Percentiles rank a stretch among this genome's conserved stretches.
These are phyloP conservation scores for Carnegiea gigantea DNA, from an alignment of 179 eudicot species.

Conservation along the genomic window DNA sequence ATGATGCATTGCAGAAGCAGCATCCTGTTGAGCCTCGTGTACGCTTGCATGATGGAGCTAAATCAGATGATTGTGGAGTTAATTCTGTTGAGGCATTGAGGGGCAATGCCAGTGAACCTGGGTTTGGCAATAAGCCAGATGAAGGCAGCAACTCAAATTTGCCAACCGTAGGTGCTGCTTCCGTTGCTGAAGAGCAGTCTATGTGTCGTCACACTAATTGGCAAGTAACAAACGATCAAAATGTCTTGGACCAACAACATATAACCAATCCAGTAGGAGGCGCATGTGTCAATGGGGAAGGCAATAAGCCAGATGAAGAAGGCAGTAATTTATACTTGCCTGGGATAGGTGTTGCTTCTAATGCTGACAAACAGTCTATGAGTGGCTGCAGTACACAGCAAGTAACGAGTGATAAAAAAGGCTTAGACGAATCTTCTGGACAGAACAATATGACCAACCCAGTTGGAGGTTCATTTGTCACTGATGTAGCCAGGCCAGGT, in stretches of 20 bases:
- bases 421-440: constrained; percentile 41
- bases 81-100: constrained; percentile 30
- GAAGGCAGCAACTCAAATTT: background rate
- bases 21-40: constrained; percentile 23
- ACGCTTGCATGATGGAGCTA: constrained; percentile 31
- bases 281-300: background rate
- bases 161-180: background rate
- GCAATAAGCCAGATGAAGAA: constrained; percentile 32
- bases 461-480: constrained; percentile 33
- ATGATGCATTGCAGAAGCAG: constrained; percentile 35
- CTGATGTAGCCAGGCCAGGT: constrained; percentile 35
- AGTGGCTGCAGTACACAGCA: constrained; percentile 33
- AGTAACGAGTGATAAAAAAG: constrained; percentile 28
- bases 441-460: constrained; percentile 36
- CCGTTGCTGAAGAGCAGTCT: background rate
- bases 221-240: background rate
- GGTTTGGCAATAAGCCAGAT: constrained; percentile 21
- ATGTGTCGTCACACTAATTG: background rate
- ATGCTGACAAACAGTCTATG: constrained; percentile 25
- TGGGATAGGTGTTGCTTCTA: constrained; percentile 31
- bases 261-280: background rate
- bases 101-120: constrained; percentile 25
- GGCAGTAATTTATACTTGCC: constrained; percentile 32
- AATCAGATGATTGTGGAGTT: constrained; percentile 34
- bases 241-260: background rate